Conservation (phyloP, 257 asterid genomes). For the Capsicum rhomboideum region DNA sequence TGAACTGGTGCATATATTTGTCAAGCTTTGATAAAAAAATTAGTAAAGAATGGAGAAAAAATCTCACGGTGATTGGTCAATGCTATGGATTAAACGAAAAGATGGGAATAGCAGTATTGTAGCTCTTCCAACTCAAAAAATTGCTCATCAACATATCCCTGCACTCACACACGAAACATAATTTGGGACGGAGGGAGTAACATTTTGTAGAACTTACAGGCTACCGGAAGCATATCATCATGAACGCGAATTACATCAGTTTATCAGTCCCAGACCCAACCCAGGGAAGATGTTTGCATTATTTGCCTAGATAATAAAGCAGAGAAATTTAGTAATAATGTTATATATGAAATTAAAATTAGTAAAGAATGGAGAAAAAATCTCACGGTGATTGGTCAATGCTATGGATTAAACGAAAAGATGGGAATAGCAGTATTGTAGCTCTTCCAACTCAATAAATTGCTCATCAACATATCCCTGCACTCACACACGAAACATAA, state of each 20-base stretch:
- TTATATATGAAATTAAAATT: neutral
- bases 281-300: slow-evolving; percentile 89
- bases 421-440: slow-evolving; percentile 65
- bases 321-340: neutral
- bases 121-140: slow-evolving; percentile 63
- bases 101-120: slow-evolving; percentile 60
- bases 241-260: slow-evolving; percentile 84
- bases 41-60: neutral
- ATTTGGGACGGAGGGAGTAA: neutral
- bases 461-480: slow-evolving; percentile 78
- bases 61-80: slow-evolving; percentile 62
- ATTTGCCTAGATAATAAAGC: slow-evolving; percentile 46
- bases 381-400: slow-evolving; percentile 64
- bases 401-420: slow-evolving; percentile 40
- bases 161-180: neutral
- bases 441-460: slow-evolving; percentile 58
- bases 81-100: slow-evolving; percentile 41
- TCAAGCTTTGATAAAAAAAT: slow-evolving; percentile 38
- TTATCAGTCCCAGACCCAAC: slow-evolving; percentile 53
- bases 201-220: slow-evolving; percentile 51
- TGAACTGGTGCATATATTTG: slow-evolving; percentile 61
- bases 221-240: slow-evolving; percentile 84
- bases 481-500: neutral
- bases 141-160: slow-evolving; percentile 77
- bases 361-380: neutral